These are phyloP conservation scores for Conticribra guillardii DNA, from an alignment of 108 stramenopile genomes.

Conservation along the genomic window DNA sequence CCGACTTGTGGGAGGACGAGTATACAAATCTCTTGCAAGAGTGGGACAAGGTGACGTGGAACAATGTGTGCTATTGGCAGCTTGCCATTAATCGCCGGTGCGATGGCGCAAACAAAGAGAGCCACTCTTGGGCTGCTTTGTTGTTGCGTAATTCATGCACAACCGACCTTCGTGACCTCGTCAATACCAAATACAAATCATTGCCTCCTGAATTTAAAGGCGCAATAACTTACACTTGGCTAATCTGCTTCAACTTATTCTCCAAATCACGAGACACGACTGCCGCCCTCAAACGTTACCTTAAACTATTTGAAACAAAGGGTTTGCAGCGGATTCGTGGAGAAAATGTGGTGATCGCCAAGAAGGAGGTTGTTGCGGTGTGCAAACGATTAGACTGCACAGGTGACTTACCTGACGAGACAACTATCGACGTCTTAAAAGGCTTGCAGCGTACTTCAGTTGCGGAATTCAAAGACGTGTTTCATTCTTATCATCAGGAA, in stretches of 20 bases:
- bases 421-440: not conserved
- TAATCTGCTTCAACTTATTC: not conserved
- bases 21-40: not conserved
- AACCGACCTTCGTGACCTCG: not conserved
- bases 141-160: not conserved
- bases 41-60: not conserved
- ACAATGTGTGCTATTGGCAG: not conserved
- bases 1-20: not conserved
- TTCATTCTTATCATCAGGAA: not conserved
- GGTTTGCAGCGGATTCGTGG: not conserved
- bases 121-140: not conserved
- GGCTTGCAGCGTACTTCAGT: not conserved
- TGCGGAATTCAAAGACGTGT: not conserved
- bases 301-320: not conserved
- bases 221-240: not conserved
- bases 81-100: not conserved
- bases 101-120: not conserved
- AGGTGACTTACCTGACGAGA: not conserved
- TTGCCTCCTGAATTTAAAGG: not conserved
- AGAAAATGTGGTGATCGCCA: not conserved
- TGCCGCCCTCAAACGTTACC: not conserved
- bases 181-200: not conserved
- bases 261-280: not conserved
- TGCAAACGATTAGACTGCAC: not conserved
- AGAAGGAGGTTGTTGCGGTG: not conserved